Percentiles rank a stretch among this genome's conserved stretches.
These are phyloP conservation scores for Xerocomellus dryophilus DNA, from an alignment of 768 basidiomycete species.

Conservation along the genomic window DNA sequence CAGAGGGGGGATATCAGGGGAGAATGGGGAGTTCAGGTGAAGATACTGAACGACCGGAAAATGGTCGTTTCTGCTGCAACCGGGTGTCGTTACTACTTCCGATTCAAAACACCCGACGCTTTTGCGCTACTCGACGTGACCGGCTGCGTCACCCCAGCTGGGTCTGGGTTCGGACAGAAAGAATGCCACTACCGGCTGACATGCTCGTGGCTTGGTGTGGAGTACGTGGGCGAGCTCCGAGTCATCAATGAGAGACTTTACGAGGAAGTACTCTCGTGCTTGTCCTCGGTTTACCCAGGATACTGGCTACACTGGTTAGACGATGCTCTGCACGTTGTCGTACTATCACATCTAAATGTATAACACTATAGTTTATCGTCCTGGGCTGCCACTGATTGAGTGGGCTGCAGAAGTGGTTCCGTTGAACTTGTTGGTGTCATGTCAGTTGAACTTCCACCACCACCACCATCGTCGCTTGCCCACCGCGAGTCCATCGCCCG, in stretches of 20 bases:
- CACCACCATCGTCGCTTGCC: slow-evolving; percentile 34
- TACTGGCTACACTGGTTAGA: background rate
- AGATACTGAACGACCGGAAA: too few species aligned
- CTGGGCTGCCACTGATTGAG: too few species aligned
- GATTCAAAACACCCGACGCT: slow-evolving; percentile 85
- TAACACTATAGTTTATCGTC: too few species aligned
- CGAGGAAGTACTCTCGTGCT: slow-evolving; percentile 41
- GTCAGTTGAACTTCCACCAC: slow-evolving; percentile 18
- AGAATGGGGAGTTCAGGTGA: too few species aligned
- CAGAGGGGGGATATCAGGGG: too few species aligned
- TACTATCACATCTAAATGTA: background rate
- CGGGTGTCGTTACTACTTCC: too few species aligned
- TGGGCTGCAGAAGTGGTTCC: too few species aligned
- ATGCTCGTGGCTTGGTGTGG: slow-evolving; percentile 90
- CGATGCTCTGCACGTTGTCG: background rate
- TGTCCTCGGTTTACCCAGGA: background rate
- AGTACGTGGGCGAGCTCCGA: slow-evolving; percentile 82
- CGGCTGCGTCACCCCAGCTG: slow-evolving; percentile 90
- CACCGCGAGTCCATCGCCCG: slow-evolving; percentile 53
- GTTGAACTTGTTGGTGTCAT: background rate
- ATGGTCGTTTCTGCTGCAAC: too few species aligned
- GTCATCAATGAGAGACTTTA: slow-evolving; percentile 70
- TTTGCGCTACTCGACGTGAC: slow-evolving; percentile 82
- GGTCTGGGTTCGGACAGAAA: slow-evolving; percentile 92
- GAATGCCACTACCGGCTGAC: slow-evolving; percentile 90